A percentile compares a stretch with the other conserved stretches of the same genome.
Evolutionary conservation across 495 filamentous ascomycete species (phyloP).

Genomic region (Hypoxylon rickii): DNA sequence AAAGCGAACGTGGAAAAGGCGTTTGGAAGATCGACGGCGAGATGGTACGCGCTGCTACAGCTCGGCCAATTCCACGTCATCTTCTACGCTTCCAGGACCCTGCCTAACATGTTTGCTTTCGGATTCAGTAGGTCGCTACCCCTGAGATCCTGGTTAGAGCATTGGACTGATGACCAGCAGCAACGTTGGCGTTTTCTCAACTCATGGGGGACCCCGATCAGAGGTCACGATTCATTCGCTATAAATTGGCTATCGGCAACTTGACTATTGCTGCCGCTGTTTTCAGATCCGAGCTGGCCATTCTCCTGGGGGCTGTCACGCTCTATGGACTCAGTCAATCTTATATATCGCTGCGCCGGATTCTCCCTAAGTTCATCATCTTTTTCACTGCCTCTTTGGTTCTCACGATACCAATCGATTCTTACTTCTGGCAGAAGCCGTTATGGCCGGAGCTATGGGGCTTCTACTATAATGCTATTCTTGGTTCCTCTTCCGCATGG

Average conservation of each 20-base stretch:
- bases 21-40: slow-evolving; percentile 70
- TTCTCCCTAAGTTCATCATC: slow-evolving; percentile 69
- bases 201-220: slow-evolving; percentile 61
- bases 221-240: slow-evolving; percentile 40
- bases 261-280: slow-evolving; percentile 82
- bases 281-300: slow-evolving; percentile 87
- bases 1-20: slow-evolving; percentile 63
- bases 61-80: slow-evolving; percentile 89
- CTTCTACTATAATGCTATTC: slow-evolving; percentile 90
- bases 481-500: slow-evolving; percentile 79
- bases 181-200: slow-evolving; percentile 70
- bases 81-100: slow-evolving; percentile 88
- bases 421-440: slow-evolving; percentile 86
- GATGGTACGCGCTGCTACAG: slow-evolving; percentile 85
- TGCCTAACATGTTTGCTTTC: slow-evolving; percentile 98
- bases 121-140: slow-evolving; percentile 63
- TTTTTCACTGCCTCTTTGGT: slow-evolving; percentile 66
- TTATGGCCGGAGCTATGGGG: slow-evolving; percentile 90
- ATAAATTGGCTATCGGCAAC: slow-evolving; percentile 66
- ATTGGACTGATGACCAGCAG: slow-evolving; percentile 42
- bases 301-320: slow-evolving; percentile 69
- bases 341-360: slow-evolving; percentile 60
- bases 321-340: slow-evolving; percentile 60
- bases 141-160: neutral
- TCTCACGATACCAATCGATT: slow-evolving; percentile 76